Evolutionary conservation across 768 basidiomycete species (phyloP).

Genomic region (Xerocomus brunneocitrinus): DNA sequence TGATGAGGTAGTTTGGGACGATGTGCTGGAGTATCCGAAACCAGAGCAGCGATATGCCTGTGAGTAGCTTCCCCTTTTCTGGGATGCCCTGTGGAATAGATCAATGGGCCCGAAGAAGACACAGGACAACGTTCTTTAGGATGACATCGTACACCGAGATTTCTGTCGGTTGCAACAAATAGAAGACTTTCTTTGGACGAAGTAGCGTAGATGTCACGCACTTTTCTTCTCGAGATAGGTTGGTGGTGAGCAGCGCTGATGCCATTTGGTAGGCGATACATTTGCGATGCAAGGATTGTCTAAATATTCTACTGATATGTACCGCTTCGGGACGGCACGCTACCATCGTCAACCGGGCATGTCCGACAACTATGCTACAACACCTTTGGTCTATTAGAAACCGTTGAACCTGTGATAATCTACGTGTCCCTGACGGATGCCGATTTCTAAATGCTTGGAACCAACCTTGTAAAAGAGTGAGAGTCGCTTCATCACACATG

Average conservation of each 20-base stretch:
- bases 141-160: conserved; percentile 98
- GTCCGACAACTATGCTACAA: conserved; percentile 20
- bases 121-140: conserved; percentile 66
- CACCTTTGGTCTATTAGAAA: conserved; percentile 7
- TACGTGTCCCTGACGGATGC: conserved; percentile 5
- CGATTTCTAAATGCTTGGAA: conserved; percentile 40
- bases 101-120: background rate
- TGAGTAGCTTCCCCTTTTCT: conserved; percentile 86
- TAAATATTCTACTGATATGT: background rate
- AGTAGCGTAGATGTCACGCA: conserved; percentile 87
- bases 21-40: conserved; percentile 76
- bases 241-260: conserved; percentile 46
- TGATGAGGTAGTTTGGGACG: conserved; percentile 88
- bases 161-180: conserved; percentile 93
- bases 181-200: conserved; percentile 70
- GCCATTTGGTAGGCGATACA: conserved; percentile 16
- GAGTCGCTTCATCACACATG: conserved; percentile 1
- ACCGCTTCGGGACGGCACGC: conserved; percentile 14
- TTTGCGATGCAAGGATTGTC: background rate
- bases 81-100: conserved; percentile 72
- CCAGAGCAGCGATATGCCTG: conserved; percentile 92
- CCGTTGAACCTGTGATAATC: conserved; percentile 5
- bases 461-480: conserved; percentile 39
- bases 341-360: conserved; percentile 4
- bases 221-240: conserved; percentile 89